Evolutionary conservation across 1,284 basidiomycete species (phyloP).

Genomic region (Malassezia arunalokei): DNA sequence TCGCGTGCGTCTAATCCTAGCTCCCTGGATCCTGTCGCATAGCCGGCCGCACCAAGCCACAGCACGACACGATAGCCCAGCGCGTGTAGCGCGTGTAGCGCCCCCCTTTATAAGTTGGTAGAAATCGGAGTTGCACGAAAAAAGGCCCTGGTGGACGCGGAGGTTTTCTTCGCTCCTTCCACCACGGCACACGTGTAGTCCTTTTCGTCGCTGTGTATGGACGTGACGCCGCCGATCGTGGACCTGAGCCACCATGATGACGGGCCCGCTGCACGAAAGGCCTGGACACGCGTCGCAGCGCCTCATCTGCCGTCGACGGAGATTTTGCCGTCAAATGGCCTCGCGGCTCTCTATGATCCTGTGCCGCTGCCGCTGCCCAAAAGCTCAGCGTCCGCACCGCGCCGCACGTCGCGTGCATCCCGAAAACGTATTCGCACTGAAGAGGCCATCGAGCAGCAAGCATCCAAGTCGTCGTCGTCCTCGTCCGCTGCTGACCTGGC

Average conservation of each 20-base stretch:
- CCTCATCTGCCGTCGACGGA: not conserved
- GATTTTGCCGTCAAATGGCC: constrained; percentile 1
- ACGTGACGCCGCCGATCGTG: not conserved
- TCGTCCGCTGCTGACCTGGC: not conserved
- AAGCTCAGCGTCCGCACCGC: not conserved
- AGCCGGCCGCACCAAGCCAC: not conserved
- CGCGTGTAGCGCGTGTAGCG: constrained; percentile 3
- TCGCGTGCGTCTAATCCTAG: constrained; percentile 1
- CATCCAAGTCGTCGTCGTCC: not conserved
- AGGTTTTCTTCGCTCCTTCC: not conserved
- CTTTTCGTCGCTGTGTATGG: not conserved
- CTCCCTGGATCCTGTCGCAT: not conserved
- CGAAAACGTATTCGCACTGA: constrained; percentile 1
- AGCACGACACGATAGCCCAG: not conserved
- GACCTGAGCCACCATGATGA: not conserved
- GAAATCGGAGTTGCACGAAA: not conserved
- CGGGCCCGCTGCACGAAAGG: not conserved
- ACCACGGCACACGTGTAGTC: not conserved
- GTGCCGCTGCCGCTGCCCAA: not conserved
- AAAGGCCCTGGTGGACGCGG: not conserved
- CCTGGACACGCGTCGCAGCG: not conserved
- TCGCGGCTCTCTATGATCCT: not conserved
- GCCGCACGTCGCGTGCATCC: not conserved
- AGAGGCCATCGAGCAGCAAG: not conserved
- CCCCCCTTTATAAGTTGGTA: constrained; percentile 8